These are phyloP conservation scores for Solanum bulbocastanum DNA, from an alignment of 257 asterid genomes.

Conservation along the genomic window DNA sequence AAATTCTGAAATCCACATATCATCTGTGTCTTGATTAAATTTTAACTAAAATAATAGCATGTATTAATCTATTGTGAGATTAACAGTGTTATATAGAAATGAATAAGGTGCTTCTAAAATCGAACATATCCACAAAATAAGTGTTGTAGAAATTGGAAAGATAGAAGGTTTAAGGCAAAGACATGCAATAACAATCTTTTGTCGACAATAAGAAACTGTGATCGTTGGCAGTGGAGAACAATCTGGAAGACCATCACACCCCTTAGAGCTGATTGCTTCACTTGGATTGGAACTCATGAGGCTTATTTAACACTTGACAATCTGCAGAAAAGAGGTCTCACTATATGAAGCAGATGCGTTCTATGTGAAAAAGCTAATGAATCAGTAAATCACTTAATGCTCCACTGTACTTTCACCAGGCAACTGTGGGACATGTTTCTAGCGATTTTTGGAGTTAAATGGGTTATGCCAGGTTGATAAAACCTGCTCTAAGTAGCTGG, in stretches of 20 bases:
- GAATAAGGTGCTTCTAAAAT: not conserved
- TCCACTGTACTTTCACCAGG: not conserved
- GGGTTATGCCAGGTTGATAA: not conserved
- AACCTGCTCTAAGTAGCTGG: not conserved
- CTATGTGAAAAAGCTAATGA: not conserved
- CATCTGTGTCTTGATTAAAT: not conserved
- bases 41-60: not conserved
- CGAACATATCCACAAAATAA: not conserved
- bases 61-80: not conserved
- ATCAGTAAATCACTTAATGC: not conserved
- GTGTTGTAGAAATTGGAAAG: not conserved
- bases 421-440: not conserved
- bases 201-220: not conserved
- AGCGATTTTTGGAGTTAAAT: not conserved
- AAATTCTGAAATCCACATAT: not conserved
- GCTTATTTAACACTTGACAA: not conserved
- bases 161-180: not conserved
- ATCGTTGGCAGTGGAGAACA: not conserved
- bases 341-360: not conserved
- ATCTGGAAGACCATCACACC: not conserved
- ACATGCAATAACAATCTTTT: not conserved
- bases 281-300: not conserved
- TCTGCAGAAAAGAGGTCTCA: not conserved
- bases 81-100: not conserved
- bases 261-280: not conserved